Conservation (phyloP, 2,329 filamentous ascomycete genomes). For the Exophiala sideris region DNA sequence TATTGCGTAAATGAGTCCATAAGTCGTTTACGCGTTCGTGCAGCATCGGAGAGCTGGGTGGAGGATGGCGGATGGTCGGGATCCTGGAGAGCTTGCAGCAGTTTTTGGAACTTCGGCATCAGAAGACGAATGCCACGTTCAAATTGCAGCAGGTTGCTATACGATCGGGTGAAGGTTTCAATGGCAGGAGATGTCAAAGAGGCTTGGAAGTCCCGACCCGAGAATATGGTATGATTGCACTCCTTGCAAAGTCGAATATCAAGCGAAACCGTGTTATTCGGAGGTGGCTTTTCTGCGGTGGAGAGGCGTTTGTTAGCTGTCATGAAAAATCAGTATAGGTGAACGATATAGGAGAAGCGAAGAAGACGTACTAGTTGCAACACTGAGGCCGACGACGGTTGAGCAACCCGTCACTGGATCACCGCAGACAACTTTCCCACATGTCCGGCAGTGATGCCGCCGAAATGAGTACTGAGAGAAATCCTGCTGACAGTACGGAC, state of each 20-base stretch:
- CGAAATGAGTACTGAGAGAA: constrained; percentile 92
- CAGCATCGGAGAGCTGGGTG: constrained; percentile 76
- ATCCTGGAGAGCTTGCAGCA: constrained; percentile 70
- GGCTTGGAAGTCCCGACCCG: constrained; percentile 71
- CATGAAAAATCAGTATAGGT: constrained; percentile 22
- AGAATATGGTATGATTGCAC: constrained; percentile 70
- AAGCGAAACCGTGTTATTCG: constrained; percentile 57
- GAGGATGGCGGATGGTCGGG: constrained; percentile 62
- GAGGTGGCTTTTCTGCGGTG: constrained; percentile 27
- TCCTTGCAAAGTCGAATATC: constrained; percentile 91
- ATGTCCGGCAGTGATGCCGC: constrained; percentile 90
- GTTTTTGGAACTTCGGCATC: constrained; percentile 77
- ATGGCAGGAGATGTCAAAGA: constrained; percentile 68
- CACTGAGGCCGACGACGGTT: constrained; percentile 73
- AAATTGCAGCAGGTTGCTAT: constrained; percentile 80
- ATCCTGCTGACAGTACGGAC: constrained; percentile 93
- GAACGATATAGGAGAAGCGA: constrained; percentile 2
- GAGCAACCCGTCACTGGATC: constrained; percentile 84
- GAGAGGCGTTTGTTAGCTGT: constrained; percentile 22
- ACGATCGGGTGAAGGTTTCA: constrained; percentile 54
- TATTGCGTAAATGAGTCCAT: constrained; percentile 89
- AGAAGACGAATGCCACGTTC: constrained; percentile 80
- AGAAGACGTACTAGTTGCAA: constrained; percentile 58
- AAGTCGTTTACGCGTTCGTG: constrained; percentile 82
- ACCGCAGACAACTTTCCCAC: constrained; percentile 87